Evolutionary conservation across 2,329 filamentous ascomycete genomes (phyloP).

Genomic region (Neonectria magnoliae): DNA sequence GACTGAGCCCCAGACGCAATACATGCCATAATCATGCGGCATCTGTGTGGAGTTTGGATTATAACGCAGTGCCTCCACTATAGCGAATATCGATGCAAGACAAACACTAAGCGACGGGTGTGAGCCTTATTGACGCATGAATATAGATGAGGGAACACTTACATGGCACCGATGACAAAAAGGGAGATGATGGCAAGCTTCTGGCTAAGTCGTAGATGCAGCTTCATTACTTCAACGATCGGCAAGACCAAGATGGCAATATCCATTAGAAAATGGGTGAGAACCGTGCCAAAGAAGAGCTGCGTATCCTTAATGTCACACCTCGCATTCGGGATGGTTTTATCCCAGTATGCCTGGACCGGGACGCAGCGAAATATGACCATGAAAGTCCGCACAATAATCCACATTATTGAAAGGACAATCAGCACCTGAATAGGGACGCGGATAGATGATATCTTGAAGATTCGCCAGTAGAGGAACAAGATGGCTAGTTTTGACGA

Average conservation of each 20-base stretch:
- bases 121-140: background rate
- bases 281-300: slow-evolving; percentile 47
- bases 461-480: slow-evolving; percentile 46
- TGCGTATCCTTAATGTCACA: slow-evolving; percentile 47
- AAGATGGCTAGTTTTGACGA: slow-evolving; percentile 44
- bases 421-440: slow-evolving; percentile 42
- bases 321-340: slow-evolving; percentile 35
- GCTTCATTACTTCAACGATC: slow-evolving; percentile 41
- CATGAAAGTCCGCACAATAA: slow-evolving; percentile 45
- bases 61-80: slow-evolving; percentile 29
- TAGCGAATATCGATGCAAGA: slow-evolving; percentile 31
- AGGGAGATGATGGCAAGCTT: slow-evolving; percentile 40
- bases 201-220: slow-evolving; percentile 35
- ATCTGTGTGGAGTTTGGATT: slow-evolving; percentile 32
- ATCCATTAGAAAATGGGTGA: slow-evolving; percentile 46
- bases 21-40: slow-evolving; percentile 30
- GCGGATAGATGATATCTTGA: slow-evolving; percentile 41
- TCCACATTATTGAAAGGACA: slow-evolving; percentile 38
- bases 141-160: slow-evolving; percentile 5
- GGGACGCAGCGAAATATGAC: slow-evolving; percentile 49
- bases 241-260: slow-evolving; percentile 43
- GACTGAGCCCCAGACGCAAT: slow-evolving; percentile 34
- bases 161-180: slow-evolving; percentile 44
- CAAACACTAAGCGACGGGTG: slow-evolving; percentile 21
- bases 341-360: slow-evolving; percentile 48